Base-by-base conservation (phyloP, 228 moss, liverwort and hornwort species). In the Sphagnum fallax region DNA sequence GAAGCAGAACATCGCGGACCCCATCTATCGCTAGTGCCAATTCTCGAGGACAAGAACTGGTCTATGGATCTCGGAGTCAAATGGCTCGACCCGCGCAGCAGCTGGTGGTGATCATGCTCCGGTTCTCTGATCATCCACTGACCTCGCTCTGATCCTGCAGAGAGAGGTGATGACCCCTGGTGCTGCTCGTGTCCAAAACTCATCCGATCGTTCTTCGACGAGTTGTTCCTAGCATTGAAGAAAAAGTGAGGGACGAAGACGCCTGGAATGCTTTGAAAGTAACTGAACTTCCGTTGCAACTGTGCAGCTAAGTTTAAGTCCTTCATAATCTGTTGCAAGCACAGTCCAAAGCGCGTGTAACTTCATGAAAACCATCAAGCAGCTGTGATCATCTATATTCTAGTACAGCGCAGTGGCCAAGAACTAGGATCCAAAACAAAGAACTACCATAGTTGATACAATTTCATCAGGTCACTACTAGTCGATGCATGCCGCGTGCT, bases 241-340 rank as follows among this genome's bases (percentile, higher is more conserved):
- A 32, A 32, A 0, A 81, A 81, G 61, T 91, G 88, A 0, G 87
- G 82, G 52, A 76, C 87, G 59, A 86, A 76, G 10, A 76, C 75
- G 12, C 83, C 86, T 0, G 91, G 94, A 7, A 94, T 82, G 52
- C 81, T 78, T 70, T 88, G 90, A 5, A 92, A 75, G 68, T 82
- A 90, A 74, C 79, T 92, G 85, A 95, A 95, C 75, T 88, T 92
- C 57, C 87, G 73, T 74, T 95, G 90, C 83, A 90, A 84, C 70
- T 79, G 81, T 58, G 90, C 83, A 62, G 92, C 87, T 14, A 95
- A 92, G 77, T 83, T 95, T 73, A 88, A 83, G 71, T 95, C 92
- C 70, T 95, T 92, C 67, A 81, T 75, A 10, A 90, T 86, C 94
- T 94, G 91, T 59, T 32, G 32, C 32, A 32, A 32, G 32, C 32